Conservation (phyloP, 495 filamentous ascomycete genomes). For the Penicillium herquei region DNA sequence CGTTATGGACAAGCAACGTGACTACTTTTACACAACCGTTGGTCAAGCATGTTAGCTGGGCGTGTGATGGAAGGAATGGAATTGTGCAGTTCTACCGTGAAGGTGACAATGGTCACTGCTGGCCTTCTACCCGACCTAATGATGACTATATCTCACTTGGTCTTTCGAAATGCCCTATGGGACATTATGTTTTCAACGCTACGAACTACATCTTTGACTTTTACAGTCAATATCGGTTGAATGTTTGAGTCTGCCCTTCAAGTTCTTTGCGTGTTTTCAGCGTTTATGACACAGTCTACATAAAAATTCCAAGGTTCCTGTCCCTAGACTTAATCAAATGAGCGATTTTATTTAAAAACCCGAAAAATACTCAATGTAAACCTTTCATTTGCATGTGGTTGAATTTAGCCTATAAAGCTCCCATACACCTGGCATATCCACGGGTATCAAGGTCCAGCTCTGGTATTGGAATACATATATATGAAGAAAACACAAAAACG, state of each 20-base stretch:
- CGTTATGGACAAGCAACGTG: constrained; percentile 18
- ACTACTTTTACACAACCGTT: constrained; percentile 16
- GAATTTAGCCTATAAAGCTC: too few species aligned
- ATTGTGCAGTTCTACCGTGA: constrained; percentile 49
- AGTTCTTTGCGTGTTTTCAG: not conserved
- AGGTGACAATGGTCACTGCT: constrained; percentile 43
- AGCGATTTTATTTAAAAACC: too few species aligned
- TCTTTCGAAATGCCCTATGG: constrained; percentile 12
- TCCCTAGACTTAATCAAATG: too few species aligned
- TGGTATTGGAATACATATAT: too few species aligned
- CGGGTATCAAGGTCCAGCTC: too few species aligned
- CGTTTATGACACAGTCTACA: too few species aligned
- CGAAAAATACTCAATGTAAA: too few species aligned
- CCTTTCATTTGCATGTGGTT: too few species aligned
- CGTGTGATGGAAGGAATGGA: constrained; percentile 32
- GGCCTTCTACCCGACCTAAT: constrained; percentile 43
- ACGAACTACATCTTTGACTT: constrained; percentile 27
- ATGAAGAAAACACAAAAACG: too few species aligned
- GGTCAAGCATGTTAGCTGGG: constrained; percentile 33
- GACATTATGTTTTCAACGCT: constrained; percentile 24
- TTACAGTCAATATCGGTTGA: constrained; percentile 11
- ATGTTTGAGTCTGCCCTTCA: not conserved
- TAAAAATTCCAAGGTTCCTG: too few species aligned
- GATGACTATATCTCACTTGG: constrained; percentile 20
- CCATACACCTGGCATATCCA: too few species aligned